phyloP scores from a whole-genome alignment of 768 basidiomycete genomes.

The Stropharia rugosoannulata region DNA sequence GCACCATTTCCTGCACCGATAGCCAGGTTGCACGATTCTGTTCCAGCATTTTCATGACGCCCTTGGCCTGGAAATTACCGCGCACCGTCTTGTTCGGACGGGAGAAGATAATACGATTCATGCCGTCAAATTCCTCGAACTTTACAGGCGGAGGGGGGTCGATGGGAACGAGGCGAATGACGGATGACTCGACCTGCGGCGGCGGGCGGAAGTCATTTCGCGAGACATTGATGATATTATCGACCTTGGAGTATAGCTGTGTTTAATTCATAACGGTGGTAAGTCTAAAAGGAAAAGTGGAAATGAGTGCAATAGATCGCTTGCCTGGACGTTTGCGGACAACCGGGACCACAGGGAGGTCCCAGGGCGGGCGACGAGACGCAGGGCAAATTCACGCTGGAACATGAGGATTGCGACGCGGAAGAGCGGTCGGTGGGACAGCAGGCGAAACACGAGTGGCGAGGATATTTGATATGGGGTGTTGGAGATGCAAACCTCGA shows the following conservation, averaged over 20 bases:
- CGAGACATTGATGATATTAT: slow-evolving; percentile 95
- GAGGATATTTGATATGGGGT: slow-evolving; percentile 99
- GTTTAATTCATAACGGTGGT: slow-evolving; percentile 2
- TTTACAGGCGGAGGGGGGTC: slow-evolving; percentile 95
- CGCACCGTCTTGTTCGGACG: slow-evolving; percentile 88
- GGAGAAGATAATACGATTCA: slow-evolving; percentile 87
- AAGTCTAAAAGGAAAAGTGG: neutral
- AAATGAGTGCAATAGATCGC: neutral
- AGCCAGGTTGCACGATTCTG: slow-evolving; percentile 93
- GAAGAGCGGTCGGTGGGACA: slow-evolving; percentile 93
- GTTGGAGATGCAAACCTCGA: slow-evolving; percentile 99
- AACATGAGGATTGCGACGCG: slow-evolving; percentile 99
- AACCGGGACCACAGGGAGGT: slow-evolving; percentile 90
- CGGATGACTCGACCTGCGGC: slow-evolving; percentile 90
- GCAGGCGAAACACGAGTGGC: slow-evolving; percentile 92
- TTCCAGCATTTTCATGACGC: slow-evolving; percentile 93
- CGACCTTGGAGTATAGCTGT: slow-evolving; percentile 91
- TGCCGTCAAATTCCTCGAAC: slow-evolving; percentile 97
- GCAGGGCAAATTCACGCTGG: slow-evolving; percentile 96
- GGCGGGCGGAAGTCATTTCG: slow-evolving; percentile 97
- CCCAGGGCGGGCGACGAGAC: slow-evolving; percentile 83
- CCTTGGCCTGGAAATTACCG: slow-evolving; percentile 91
- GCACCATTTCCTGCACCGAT: slow-evolving; percentile 69
- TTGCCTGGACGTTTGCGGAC: slow-evolving; percentile 88
- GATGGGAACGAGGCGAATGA: slow-evolving; percentile 86